Evolutionary conservation across 495 filamentous ascomycete species (phyloP), one percentile per base, ranked within the genome.

Genomic region (Amphirosellinia nigrospora): DNA sequence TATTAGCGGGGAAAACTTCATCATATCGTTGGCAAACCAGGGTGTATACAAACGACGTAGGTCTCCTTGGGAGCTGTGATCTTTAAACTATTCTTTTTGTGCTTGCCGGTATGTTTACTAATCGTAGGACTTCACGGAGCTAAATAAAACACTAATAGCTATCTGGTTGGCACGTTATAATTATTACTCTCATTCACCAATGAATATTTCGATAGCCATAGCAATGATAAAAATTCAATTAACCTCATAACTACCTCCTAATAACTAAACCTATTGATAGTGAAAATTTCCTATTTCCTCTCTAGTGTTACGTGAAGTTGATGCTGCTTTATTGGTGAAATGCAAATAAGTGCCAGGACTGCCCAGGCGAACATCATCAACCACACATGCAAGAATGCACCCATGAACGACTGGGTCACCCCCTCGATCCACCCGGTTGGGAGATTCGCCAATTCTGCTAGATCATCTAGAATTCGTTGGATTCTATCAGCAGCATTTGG

Each of bases 361-460:
- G 79, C 82, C 39, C 92, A 77, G 0, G 84, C 89, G 23, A 93
- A 72, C 21, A 85, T 77, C 0, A 87, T 85, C 48, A 88, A 71
- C 73, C 91, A 93, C 0, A 92, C 89, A 2, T 85, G 86, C 34
- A 86, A 84, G 60, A 93, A 72, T 4, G 89, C 88, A 52, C 82
- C 82, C 81, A 90, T 89, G 74, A 91, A 93, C 10, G 87, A 82
- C 55, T 87, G 86, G 64, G 87, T 70, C 0, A 90, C 90, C 2
- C 83, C 84, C 0, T 81, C 77, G 30, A 81, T 81, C 88, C 88
- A 92, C 23, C 82, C 86, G 0, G 69, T 53, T 0, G 89, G 88
- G 23, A 93, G 74, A 69, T 85, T 83, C 43, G 82, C 79, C 50
- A 93, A 83, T 72, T 90, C 89, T 46, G 90, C 89, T 28, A 93